These are phyloP conservation scores for Lepiota brunneoincarnata DNA, from an alignment of 768 basidiomycete genomes.

Conservation along the genomic window DNA sequence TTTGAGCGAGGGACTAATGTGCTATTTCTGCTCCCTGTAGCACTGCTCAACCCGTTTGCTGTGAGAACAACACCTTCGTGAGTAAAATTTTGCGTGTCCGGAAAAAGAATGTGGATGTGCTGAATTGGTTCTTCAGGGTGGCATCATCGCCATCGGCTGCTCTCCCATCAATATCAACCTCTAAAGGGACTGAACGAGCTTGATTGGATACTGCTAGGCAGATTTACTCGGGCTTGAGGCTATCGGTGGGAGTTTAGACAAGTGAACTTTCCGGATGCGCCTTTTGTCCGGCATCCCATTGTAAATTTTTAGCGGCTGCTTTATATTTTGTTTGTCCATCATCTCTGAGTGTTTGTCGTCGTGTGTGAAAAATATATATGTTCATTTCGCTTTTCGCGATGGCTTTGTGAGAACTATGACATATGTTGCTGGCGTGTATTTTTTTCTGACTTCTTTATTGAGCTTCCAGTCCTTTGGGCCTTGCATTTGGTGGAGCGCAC, in stretches of 20 bases:
- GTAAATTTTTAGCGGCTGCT: no score
- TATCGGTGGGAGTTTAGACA: no score
- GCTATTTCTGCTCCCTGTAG: constrained; percentile 1
- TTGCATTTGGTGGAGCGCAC: not conserved
- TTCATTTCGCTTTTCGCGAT: no score
- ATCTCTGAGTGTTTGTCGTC: no score
- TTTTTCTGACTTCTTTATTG: not conserved
- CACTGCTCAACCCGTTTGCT: constrained; percentile 34
- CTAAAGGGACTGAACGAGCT: constrained; percentile 10
- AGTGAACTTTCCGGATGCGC: no score
- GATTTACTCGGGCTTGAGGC: no score
- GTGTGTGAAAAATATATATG: no score
- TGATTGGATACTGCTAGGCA: not conserved
- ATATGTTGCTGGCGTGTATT: no score
- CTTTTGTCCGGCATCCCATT: no score
- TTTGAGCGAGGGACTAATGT: not conserved
- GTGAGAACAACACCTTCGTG: constrained; percentile 34
- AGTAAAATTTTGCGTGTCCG: constrained; percentile 13
- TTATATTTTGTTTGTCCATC: no score
- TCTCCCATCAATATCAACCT: constrained; percentile 32
- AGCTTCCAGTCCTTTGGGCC: no score
- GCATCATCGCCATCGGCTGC: constrained; percentile 35
- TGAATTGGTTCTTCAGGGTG: constrained; percentile 21
- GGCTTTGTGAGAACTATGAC: not conserved
- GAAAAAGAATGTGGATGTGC: not conserved